Percentiles rank a stretch among this genome's conserved stretches.
These are phyloP conservation scores for Rachicladosporium sp. DNA, from an alignment of 2,329 filamentous ascomycete species.

Conservation along the genomic window DNA sequence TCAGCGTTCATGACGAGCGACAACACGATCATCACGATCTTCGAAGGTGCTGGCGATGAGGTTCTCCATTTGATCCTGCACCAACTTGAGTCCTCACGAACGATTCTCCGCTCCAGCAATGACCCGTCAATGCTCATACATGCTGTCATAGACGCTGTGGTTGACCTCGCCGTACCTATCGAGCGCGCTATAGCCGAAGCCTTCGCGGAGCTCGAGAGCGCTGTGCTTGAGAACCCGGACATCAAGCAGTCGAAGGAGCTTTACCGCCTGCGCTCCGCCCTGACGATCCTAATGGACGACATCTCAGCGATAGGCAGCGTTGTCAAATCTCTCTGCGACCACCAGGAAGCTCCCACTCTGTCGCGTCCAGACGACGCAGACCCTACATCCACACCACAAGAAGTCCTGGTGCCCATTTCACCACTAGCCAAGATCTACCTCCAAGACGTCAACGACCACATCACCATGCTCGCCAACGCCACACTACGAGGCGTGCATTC, in stretches of 20 bases:
- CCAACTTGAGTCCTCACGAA: conserved; percentile 62
- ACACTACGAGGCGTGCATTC: conserved; percentile 69
- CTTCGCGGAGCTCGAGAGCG: conserved; percentile 74
- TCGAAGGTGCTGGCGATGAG: conserved; percentile 75
- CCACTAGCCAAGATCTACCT: conserved; percentile 74
- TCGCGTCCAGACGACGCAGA: neutral
- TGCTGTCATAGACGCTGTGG: conserved; percentile 80
- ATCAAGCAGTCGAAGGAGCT: conserved; percentile 65
- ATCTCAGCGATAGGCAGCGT: conserved; percentile 71
- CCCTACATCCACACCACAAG: neutral
- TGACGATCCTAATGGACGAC: conserved; percentile 68
- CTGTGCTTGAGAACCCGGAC: conserved; percentile 67
- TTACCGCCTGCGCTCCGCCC: conserved; percentile 58
- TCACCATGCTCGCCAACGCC: conserved; percentile 65
- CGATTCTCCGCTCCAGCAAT: conserved; percentile 69
- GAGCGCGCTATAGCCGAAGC: conserved; percentile 75
- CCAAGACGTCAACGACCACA: conserved; percentile 80
- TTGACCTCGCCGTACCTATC: conserved; percentile 79
- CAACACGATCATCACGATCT: conserved; percentile 85
- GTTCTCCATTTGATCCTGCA: conserved; percentile 68
- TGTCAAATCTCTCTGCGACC: conserved; percentile 73
- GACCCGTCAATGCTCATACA: conserved; percentile 82
- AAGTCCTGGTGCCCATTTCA: conserved; percentile 56
- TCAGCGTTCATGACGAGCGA: conserved; percentile 77
- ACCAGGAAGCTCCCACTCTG: conserved; percentile 32